Conservation (phyloP, 371 early-diverging fungal species). For the Dinochytrium kinnereticum region DNA sequence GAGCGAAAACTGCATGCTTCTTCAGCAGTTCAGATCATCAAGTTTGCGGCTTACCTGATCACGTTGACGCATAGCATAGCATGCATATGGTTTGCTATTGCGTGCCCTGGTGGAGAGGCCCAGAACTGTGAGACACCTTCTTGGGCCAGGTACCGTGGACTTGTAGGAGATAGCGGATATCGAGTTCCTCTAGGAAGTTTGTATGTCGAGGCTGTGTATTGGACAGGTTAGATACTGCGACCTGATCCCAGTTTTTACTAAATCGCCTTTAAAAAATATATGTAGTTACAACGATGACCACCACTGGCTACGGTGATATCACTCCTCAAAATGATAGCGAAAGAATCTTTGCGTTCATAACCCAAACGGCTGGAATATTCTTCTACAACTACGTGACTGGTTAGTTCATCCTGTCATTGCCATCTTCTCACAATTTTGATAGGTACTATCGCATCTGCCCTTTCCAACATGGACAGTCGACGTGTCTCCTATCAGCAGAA, state of each 20-base stretch:
- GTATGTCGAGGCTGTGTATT: constrained; percentile 34
- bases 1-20: constrained; percentile 52
- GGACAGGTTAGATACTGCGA: constrained; percentile 39
- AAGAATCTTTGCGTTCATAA: constrained; percentile 44
- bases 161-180: not conserved
- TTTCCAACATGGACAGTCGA: constrained; percentile 59
- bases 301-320: constrained; percentile 57
- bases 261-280: not conserved
- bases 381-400: constrained; percentile 59
- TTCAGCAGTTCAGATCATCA: constrained; percentile 46
- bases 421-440: not conserved
- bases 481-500: constrained; percentile 58
- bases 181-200: not conserved
- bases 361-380: constrained; percentile 47
- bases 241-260: not conserved
- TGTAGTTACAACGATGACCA: constrained; percentile 60
- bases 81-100: constrained; percentile 56
- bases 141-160: constrained; percentile 13
- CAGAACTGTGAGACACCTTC: constrained; percentile 22
- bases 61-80: constrained; percentile 48
- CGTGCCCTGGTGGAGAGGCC: constrained; percentile 39
- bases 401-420: not conserved
- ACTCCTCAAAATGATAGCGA: constrained; percentile 50
- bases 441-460: constrained; percentile 54
- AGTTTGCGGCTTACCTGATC: constrained; percentile 50